Evolutionary conservation across 306 rosid genomes (phyloP), one percentile per base, ranked within the genome.

Genomic region (Lotus japonicus): DNA sequence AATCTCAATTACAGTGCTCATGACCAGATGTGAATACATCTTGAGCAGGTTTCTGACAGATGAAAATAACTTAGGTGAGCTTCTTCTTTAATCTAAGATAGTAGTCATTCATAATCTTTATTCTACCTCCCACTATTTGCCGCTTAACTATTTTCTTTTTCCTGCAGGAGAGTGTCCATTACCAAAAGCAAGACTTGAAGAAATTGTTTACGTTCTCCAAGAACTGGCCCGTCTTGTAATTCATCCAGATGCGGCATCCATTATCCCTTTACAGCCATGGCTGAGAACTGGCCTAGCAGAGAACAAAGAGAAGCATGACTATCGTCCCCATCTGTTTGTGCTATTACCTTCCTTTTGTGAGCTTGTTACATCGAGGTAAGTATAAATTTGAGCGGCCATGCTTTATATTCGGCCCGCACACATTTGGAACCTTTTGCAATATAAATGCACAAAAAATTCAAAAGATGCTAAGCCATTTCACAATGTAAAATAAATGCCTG

Each of bases 321-420:
- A 60, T 14, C 94, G 88, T 41, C 78, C 84, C 39, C 97, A 90
- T 79, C 83, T 90, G 64, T 81, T 94, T 75, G 86, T 84, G 76
- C 81, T 94, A n/a, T 82, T 90, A 79, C 92, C 98, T 43, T 90
- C 95, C 70, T 81, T 94, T 19, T 88, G 84, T 61, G 98, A 94
- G 78, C 88, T 94, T 53, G 89, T 86, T 62, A 82, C 80, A 75
- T 90, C 97, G 31, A 90, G 98, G 98, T 90, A 54, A 66, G 12
- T 53, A 42, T 54, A 21, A n/a, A 2, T 69, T 36, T 50, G 23
- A 44, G 26, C 4, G 13, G 42, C 21, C 26, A 5, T 55, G 43
- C 49, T 41, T 50, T 39, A 64, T 67, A 49, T 33, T 57, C 51
- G 54, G 68, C 65, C 19, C 10, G 61, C 46, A 44, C 41, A 19